Evolutionary conservation across 2,329 filamentous ascomycete genomes (phyloP), one percentile per base, ranked within the genome.

Genomic region (Proliferodiscus dingleyae): DNA sequence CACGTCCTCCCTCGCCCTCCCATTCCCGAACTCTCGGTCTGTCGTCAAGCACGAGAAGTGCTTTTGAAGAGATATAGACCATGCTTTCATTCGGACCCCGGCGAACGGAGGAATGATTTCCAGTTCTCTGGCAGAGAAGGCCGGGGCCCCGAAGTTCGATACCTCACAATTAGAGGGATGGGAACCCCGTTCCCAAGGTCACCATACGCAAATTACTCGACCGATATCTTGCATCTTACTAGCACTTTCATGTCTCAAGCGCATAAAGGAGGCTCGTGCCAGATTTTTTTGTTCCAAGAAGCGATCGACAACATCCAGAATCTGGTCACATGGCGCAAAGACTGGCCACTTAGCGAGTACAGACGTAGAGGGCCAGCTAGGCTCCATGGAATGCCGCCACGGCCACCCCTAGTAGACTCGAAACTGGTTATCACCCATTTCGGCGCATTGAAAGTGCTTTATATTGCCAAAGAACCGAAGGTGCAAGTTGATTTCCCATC

Each of bases 1-100:
- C 37, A 39, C 37, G 37, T 39, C 37, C 37, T 39, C 15, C 37
- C 37, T 18, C 37, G 37, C 37, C 37, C 13, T 28, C 37, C 37
- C 5, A 39, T 39, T 18, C 23, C 37, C 21, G 37, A 39, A 18
- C 37, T 39, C 37, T 5, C 21, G 6, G 22, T 39, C 37, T 39
- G 37, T 22, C 37, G 19, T 18, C n/a, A 39, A 8, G 37, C 37
- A 23, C 23, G 37, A 39, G 19, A 28, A 11, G 37, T 18, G n/a
- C 37, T 39, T 5, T 22, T 39, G 21, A 39, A 18, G 5, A n/a
- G 23, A 23, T 39, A 39, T n/a, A 28, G 37, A 23, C 37, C 37
- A n/a, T 39, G 37, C 21, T 39, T 39, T 10, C 37, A 18, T 24
- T 19, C 32, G 32, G 4, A 7, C n/a, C 32, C 15, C 32, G 32